A percentile compares a stretch with the other conserved stretches of the same genome.
Conservation (phyloP, 1,284 basidiomycete species). For the Rhodotorula mucilaginosa region DNA sequence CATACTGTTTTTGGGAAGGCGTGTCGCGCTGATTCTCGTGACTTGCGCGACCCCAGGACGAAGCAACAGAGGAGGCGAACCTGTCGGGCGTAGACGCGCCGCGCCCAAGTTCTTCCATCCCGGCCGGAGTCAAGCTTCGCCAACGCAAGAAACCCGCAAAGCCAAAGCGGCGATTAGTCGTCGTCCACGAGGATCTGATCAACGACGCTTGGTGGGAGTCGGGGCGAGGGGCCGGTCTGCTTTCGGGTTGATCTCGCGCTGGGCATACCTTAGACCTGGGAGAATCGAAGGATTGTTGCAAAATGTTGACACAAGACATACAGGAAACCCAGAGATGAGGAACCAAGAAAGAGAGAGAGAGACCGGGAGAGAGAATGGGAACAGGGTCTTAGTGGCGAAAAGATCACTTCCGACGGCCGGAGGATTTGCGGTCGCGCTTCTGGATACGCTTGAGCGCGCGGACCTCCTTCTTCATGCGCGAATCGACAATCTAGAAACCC, state of each 20-base stretch:
- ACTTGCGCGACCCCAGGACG: not conserved
- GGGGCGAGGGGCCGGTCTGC: conserved; percentile 47
- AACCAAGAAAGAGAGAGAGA: not conserved
- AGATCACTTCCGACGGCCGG: conserved; percentile 41
- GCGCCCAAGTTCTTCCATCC: conserved; percentile 49
- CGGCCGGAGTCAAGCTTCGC: conserved; percentile 2
- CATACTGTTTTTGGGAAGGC: not conserved
- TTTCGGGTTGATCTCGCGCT: conserved; percentile 3
- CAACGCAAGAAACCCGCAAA: conserved; percentile 24
- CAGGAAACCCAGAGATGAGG: not conserved
- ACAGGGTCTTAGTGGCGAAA: not conserved
- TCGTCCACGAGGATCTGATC: conserved; percentile 78
- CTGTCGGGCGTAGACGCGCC: conserved; percentile 39
- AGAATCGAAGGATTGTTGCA: not conserved
- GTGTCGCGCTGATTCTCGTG: not conserved
- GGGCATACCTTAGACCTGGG: too few relatives aligned
- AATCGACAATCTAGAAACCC: conserved; percentile 68
- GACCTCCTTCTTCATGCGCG: conserved; percentile 39
- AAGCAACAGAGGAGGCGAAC: not conserved
- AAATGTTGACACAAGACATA: conserved; percentile 1
- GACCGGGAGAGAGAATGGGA: not conserved
- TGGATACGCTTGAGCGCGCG: conserved; percentile 45
- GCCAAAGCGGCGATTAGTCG: conserved; percentile 54
- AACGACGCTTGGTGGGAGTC: conserved; percentile 72
- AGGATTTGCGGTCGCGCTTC: conserved; percentile 44